Conservation (phyloP, 352 stramenopile genomes). For the Globisporangium lucens region DNA sequence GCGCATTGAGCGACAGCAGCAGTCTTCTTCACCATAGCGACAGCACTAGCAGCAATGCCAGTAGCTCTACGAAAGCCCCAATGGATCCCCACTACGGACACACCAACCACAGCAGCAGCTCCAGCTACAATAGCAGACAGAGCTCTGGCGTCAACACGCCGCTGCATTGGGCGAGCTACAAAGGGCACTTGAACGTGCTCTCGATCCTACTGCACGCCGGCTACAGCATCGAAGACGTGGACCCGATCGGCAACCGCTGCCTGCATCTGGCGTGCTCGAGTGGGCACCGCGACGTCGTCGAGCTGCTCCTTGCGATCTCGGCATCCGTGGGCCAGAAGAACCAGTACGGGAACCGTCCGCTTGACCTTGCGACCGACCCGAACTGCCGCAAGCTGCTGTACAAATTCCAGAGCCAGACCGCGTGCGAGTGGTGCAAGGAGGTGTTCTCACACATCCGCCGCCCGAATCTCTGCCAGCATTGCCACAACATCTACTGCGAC, state of each 20-base stretch:
- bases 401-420: constrained; percentile 55
- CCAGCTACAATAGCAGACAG: constrained; percentile 14
- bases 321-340: constrained; percentile 57
- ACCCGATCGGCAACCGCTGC: constrained; percentile 68
- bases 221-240: constrained; percentile 61
- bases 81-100: neutral
- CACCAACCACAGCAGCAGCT: neutral
- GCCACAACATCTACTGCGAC: constrained; percentile 77
- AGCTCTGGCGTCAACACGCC: constrained; percentile 56
- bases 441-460: constrained; percentile 59
- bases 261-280: constrained; percentile 73
- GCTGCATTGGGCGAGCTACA: constrained; percentile 87
- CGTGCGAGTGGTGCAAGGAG: constrained; percentile 80
- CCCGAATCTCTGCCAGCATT: constrained; percentile 75
- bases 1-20: constrained; percentile 6
- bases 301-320: constrained; percentile 70
- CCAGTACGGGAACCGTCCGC: constrained; percentile 66
- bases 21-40: constrained; percentile 6
- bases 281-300: constrained; percentile 59
- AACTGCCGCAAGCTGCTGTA: constrained; percentile 57
- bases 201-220: constrained; percentile 61
- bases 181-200: constrained; percentile 65
- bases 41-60: constrained; percentile 5
- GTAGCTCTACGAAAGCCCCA: constrained; percentile 1
- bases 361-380: constrained; percentile 67